Conservation (phyloP, 2,329 filamentous ascomycete species). For the Cryphonectria naterciae region DNA sequence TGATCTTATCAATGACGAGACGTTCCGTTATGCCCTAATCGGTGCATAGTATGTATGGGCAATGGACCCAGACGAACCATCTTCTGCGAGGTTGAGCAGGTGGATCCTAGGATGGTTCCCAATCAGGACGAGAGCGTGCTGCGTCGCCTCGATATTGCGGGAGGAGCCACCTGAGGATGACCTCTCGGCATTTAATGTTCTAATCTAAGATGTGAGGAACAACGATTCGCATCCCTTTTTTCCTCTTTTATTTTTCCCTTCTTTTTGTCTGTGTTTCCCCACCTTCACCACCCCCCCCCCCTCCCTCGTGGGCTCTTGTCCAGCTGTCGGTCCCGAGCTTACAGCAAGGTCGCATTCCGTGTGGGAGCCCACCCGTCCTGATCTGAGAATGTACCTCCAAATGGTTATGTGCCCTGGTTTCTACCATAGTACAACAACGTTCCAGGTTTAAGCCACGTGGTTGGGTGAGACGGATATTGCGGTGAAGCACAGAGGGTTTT, state of each 20-base stretch:
- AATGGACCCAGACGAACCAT: neutral
- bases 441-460: slow-evolving; percentile 3
- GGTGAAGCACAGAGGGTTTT: neutral
- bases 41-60: neutral
- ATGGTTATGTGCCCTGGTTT: neutral
- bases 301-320: neutral
- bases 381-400: neutral
- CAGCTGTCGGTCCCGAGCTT: slow-evolving; percentile 5
- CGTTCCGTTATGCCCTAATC: neutral
- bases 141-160: neutral
- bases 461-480: neutral
- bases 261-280: no score
- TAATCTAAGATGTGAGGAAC: neutral
- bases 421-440: no score
- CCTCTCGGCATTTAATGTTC: neutral
- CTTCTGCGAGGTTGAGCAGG: neutral
- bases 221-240: neutral
- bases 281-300: no score
- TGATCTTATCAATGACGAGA: neutral
- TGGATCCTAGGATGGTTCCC: neutral
- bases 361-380: neutral
- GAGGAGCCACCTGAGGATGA: slow-evolving; percentile 3
- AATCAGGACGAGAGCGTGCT: neutral
- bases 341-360: neutral
- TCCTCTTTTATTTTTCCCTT: no score